These are phyloP conservation scores for Gracilariopsis chorda DNA, from an alignment of 23 red algal genomes.

Conservation along the genomic window DNA sequence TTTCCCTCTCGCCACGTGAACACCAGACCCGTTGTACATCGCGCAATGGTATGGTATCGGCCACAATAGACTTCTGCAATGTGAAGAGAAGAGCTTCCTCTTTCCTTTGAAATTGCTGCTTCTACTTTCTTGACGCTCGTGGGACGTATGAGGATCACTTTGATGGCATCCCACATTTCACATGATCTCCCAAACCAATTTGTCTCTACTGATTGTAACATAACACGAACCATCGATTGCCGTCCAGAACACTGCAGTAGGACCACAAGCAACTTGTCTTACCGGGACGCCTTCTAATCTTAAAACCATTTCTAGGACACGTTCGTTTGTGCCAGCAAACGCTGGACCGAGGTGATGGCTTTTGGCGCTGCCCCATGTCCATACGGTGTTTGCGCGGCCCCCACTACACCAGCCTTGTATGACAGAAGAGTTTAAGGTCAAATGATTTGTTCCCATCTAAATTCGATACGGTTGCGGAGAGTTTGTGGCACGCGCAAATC, in stretches of 20 bases:
- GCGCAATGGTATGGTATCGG: conserved; percentile 91
- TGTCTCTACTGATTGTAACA: conserved; percentile 96
- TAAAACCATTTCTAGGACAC: conserved; percentile 47
- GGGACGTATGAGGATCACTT: conserved; percentile 51
- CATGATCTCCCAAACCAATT: conserved; percentile 87
- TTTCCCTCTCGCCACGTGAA: conserved; percentile 98
- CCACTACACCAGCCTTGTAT: background rate
- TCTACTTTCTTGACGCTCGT: background rate
- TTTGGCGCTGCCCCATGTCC: conserved; percentile 96
- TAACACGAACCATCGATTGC: conserved; percentile 67
- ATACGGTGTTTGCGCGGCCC: conserved; percentile 61
- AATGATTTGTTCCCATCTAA: too few relatives aligned
- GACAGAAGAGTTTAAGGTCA: background rate
- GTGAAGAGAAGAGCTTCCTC: conserved; percentile 1
- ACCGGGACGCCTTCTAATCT: conserved; percentile 46
- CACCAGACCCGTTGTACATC: conserved; percentile 59
- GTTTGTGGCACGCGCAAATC: too few relatives aligned
- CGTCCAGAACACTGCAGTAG: conserved; percentile 77
- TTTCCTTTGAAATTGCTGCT: background rate
- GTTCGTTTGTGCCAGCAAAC: conserved; percentile 57
- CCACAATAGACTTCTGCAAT: conserved; percentile 70
- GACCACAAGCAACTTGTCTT: conserved; percentile 72
- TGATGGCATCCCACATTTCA: conserved; percentile 57
- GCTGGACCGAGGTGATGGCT: conserved; percentile 88
- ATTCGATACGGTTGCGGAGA: too few relatives aligned